Evolutionary conservation across 495 filamentous ascomycete species (phyloP), one percentile per base, ranked within the genome.

Genomic region (Annulohypoxylon nitens): DNA sequence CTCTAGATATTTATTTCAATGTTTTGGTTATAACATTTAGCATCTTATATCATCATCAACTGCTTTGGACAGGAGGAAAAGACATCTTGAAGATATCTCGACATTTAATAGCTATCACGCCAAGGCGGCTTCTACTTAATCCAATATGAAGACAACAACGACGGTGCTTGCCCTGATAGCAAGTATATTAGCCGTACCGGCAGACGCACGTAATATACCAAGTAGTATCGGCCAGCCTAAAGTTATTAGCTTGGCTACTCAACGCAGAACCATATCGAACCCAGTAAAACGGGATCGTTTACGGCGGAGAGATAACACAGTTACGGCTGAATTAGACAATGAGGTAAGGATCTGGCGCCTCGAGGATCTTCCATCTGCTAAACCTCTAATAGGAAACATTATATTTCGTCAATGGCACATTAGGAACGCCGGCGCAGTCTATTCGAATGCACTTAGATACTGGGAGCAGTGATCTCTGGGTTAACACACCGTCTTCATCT

Each of bases 401-500:
- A 14, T 96, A 96, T 75, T 91, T 89, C 76, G 86, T 89, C 65
- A 93, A 93, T 77, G 83, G 88, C 41, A 90, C 88, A 10, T 73
- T 96, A 67, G 93, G 93, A 39, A 93, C 93, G 16, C 93, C 92
- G 18, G 72, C 85, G 20, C 90, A 90, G 72, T 80, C 73, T 4
- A 59, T 94, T n/a, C 84, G 88, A 23, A 75, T 95, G 76, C 89
- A 93, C 68, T 75, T 96, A 61, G 93, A 96, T 73, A 96, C 93
- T 9, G 93, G 93, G 30, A 97, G 93, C 78, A 96, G 93, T 73
- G 95, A 98, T 81, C 81, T 97, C 2, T 98, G 95, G 95, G 87
- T 90, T 25, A 96, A 97, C 79, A 88, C 91, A 4, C 85, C 86
- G 11, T 79, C 77, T 36, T 95, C 93, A 5, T 70, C 78, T 2